Evolutionary conservation across 176 grass and related monocot species (phyloP).

Genomic region (Raddia guianensis): DNA sequence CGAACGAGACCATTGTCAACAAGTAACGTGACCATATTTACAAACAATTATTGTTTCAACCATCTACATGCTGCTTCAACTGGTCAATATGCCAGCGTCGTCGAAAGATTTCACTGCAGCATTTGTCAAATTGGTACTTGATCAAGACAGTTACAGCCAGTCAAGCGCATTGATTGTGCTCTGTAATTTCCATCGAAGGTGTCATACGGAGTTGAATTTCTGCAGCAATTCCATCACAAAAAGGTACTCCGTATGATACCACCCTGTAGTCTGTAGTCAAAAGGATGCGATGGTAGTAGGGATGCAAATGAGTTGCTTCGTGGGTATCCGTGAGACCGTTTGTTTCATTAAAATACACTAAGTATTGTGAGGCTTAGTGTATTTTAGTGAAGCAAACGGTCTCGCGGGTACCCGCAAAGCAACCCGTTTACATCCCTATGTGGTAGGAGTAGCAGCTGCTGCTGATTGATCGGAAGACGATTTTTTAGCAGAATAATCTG

Average conservation of each 20-base stretch:
- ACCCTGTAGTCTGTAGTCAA: background rate
- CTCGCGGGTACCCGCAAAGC: no score
- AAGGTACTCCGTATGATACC: background rate
- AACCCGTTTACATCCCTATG: no score
- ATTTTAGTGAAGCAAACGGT: no score
- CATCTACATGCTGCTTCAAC: no score
- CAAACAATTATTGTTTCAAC: no score
- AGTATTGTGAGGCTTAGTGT: no score
- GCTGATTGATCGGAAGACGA: background rate
- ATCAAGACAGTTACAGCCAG: background rate
- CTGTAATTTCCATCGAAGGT: background rate
- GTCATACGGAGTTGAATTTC: slow-evolving; percentile 3
- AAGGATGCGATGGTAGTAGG: background rate
- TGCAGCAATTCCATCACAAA: background rate
- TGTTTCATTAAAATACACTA: no score
- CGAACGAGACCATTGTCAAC: no score
- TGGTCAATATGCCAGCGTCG: background rate
- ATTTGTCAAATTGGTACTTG: background rate
- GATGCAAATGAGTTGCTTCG: no score
- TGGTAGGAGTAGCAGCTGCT: background rate
- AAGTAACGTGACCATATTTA: no score
- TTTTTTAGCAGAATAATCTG: no score
- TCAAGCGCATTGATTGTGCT: background rate
- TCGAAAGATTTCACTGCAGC: background rate
- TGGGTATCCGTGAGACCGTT: no score